Evolutionary conservation across 192 early-diverging fungal species (phyloP).

Genomic region (Linnemannia schmuckeri): DNA sequence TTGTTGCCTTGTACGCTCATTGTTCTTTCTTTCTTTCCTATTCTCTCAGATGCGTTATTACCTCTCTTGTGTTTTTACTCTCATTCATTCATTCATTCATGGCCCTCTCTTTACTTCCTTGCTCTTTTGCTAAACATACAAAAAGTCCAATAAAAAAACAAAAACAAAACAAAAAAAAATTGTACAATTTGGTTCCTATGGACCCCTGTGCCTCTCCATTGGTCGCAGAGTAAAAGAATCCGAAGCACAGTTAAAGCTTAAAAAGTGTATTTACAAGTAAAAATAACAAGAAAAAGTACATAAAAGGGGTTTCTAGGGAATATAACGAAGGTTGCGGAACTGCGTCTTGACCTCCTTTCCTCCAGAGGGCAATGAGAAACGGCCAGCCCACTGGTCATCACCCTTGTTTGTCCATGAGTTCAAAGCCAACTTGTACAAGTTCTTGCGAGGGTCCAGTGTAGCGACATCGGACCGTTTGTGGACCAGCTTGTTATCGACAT

Average conservation of each 20-base stretch:
- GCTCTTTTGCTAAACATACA: background rate
- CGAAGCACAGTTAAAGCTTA: background rate
- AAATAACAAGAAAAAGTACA: background rate
- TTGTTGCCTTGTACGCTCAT: background rate
- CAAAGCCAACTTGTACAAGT: slow-evolving; percentile 17
- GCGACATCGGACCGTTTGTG: slow-evolving; percentile 17
- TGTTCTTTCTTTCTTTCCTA: background rate
- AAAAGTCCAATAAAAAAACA: background rate
- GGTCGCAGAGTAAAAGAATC: no score
- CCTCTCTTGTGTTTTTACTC: slow-evolving; percentile 8
- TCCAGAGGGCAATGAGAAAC: slow-evolving; percentile 16
- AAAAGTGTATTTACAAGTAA: background rate
- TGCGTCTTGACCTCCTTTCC: background rate
- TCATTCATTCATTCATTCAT: background rate
- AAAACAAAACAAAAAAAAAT: background rate
- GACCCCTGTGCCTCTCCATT: no score
- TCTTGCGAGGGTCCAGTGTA: background rate
- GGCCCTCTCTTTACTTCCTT: background rate
- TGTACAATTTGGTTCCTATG: no score
- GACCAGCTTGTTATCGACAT: slow-evolving; percentile 26
- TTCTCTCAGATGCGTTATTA: background rate
- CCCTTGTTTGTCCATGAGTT: slow-evolving; percentile 39
- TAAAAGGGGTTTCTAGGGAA: slow-evolving; percentile 7
- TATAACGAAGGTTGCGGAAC: slow-evolving; percentile 33
- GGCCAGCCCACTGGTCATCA: slow-evolving; percentile 35